Evolutionary conservation across 2,329 filamentous ascomycete genomes (phyloP), one percentile per base, ranked within the genome.

Genomic region (Monosporascus sp.): DNA sequence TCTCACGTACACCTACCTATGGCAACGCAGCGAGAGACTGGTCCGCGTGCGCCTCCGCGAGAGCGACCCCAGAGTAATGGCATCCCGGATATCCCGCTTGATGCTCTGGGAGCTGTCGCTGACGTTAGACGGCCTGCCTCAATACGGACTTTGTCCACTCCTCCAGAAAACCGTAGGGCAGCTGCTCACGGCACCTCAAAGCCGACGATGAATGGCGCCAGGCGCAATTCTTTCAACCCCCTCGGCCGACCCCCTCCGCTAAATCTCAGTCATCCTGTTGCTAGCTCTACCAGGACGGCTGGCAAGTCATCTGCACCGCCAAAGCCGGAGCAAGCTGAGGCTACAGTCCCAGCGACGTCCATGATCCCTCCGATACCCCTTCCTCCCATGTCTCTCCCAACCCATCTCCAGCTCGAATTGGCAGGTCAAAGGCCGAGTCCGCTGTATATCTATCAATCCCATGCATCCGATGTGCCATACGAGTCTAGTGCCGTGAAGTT

Each of bases 401-500:
- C 83, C 1, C 77, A 87, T 49, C 70, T 87, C 2, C 83, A 87
- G 62, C 77, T 87, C 0, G 84, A 87, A 62, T 70, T 87, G 11
- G 81, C 84, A 2, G 81, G 79, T 4, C 77, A 82, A 52, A 74
- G 80, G 35, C 84, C 84, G 5, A 86, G 81, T 48, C 83, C 82
- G 7, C 69, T 86, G n/a, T 86, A 86, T 60, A 86, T 87, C 52
- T 77, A 86, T 62, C 80, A 81, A 56, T 79, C 82, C 0, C 73
- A 80, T 46, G 65, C 77, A 0, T 75, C 70, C 55, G 82, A 86
- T 52, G 72, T 76, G 24, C 90, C 91, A 0, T 97, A 97, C 70
- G 94, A 99, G 70, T 96, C 92, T 4, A 93, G 90, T 22, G 87
- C 87, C 31, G 82, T 96, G 63, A 97, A 97, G 68, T 88, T 97